phyloP scores from a whole-genome alignment of 176 grass and related monocot genomes.

The Guadua angustifolia region DNA sequence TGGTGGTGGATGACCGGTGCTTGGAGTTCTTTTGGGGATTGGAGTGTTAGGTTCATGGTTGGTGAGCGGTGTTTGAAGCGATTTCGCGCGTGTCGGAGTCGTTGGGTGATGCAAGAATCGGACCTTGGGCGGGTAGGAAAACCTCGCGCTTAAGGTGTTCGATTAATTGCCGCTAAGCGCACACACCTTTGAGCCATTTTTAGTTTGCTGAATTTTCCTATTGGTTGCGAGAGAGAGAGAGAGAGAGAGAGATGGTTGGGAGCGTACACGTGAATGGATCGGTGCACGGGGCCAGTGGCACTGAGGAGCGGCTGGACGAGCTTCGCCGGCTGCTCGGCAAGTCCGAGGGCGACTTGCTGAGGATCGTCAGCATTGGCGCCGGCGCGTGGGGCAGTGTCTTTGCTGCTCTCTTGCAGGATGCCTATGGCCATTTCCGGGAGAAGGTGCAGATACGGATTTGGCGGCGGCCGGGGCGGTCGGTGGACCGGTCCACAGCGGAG shows the following conservation, averaged over 20 bases:
- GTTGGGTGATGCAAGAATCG: constrained; percentile 32
- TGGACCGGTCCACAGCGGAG: no score
- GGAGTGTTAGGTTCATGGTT: constrained; percentile 34
- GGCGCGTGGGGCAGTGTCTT: constrained; percentile 98
- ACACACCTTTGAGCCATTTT: neutral
- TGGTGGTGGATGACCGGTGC: constrained; percentile 59
- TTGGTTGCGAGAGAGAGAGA: constrained; percentile 5
- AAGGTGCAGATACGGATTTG: constrained; percentile 97
- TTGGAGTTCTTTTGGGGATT: neutral
- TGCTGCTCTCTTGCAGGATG: constrained; percentile 88
- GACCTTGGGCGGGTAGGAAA: neutral
- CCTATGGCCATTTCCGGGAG: constrained; percentile 80
- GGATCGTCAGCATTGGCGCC: constrained; percentile 93
- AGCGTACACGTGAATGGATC: constrained; percentile 68
- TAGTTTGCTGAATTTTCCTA: neutral
- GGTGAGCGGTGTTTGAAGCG: constrained; percentile 48
- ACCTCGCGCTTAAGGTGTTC: constrained; percentile 38
- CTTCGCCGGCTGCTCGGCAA: constrained; percentile 80
- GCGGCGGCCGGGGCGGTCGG: constrained; percentile 61
- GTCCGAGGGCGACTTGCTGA: constrained; percentile 82
- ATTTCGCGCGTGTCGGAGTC: constrained; percentile 31
- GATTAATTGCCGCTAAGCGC: constrained; percentile 32
- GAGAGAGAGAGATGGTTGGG: constrained; percentile 62
- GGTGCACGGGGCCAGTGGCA: constrained; percentile 50
- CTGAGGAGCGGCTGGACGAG: constrained; percentile 81